Conservation (phyloP, 1,284 basidiomycete species). For the Salmacisia buchloeana region DNA sequence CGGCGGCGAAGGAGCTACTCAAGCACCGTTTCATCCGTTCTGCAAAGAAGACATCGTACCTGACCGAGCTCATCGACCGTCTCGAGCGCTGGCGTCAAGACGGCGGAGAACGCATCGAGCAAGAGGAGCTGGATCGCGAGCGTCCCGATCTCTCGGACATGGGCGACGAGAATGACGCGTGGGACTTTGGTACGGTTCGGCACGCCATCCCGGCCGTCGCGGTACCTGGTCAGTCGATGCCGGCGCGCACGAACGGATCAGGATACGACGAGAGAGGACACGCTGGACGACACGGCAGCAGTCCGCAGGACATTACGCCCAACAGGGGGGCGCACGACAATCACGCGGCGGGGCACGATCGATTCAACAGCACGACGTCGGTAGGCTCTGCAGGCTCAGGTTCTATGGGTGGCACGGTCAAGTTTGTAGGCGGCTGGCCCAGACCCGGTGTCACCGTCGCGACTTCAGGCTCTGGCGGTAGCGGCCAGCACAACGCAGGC, state of each 20-base stretch:
- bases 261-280: not conserved
- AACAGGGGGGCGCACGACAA: not conserved
- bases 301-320: not conserved
- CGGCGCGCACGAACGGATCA: not conserved
- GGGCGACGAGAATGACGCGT: constrained; percentile 31
- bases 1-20: constrained; percentile 84
- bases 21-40: constrained; percentile 93
- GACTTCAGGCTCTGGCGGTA: too few relatives aligned
- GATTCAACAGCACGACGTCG: constrained; percentile 24
- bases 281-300: not conserved
- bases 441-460: constrained; percentile 16
- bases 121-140: constrained; percentile 27
- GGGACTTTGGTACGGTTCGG: constrained; percentile 44
- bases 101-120: constrained; percentile 54
- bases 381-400: constrained; percentile 28
- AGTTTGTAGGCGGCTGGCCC: constrained; percentile 19
- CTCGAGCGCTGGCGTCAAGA: constrained; percentile 82
- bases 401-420: constrained; percentile 33
- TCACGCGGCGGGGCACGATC: constrained; percentile 14
- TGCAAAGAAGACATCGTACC: constrained; percentile 86
- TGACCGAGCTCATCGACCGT: constrained; percentile 90
- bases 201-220: constrained; percentile 23
- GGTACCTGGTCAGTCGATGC: constrained; percentile 11
- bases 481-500: too few relatives aligned
- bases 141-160: constrained; percentile 33